A percentile compares a stretch with the other conserved stretches of the same genome.
phyloP scores from a whole-genome alignment of 805 yeast species.

The Candida piceae region DNA sequence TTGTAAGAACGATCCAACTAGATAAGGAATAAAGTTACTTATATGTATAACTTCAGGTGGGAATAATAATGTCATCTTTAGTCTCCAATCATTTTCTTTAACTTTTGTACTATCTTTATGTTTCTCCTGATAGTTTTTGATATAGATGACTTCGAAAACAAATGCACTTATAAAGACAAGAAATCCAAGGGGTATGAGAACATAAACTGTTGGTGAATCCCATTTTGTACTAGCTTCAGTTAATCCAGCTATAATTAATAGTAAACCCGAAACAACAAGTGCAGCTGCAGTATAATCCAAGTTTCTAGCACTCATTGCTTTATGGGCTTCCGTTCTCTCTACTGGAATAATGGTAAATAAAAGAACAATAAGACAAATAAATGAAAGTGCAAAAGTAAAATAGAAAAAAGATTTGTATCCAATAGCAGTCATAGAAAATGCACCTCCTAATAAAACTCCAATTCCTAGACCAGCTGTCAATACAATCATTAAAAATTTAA shows the following conservation, averaged over 20 bases:
- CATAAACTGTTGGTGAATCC: slow-evolving; percentile 36
- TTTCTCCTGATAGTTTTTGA: slow-evolving; percentile 9
- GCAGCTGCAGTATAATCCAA: slow-evolving; percentile 34
- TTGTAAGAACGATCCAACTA: slow-evolving; percentile 6
- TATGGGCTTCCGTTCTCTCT: slow-evolving; percentile 23
- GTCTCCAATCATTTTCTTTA: slow-evolving; percentile 15
- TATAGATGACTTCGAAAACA: slow-evolving; percentile 27
- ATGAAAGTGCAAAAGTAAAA: slow-evolving; percentile 30
- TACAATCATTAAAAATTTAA: slow-evolving; percentile 12
- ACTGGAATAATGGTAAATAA: slow-evolving; percentile 26
- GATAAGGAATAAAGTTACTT: slow-evolving; percentile 16
- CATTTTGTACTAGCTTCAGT: slow-evolving; percentile 42
- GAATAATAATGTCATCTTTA: slow-evolving; percentile 15
- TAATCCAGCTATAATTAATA: slow-evolving; percentile 38
- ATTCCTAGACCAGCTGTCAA: slow-evolving; percentile 29
- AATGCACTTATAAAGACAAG: slow-evolving; percentile 24
- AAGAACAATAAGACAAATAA: slow-evolving; percentile 16
- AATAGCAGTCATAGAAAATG: slow-evolving; percentile 31
- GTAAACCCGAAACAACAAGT: slow-evolving; percentile 30
- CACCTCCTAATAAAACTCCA: slow-evolving; percentile 42
- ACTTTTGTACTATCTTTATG: background rate
- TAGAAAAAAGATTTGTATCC: slow-evolving; percentile 38
- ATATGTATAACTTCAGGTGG: slow-evolving; percentile 18
- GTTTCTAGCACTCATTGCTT: slow-evolving; percentile 17
- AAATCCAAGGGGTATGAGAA: slow-evolving; percentile 36